Evolutionary conservation across 768 basidiomycete species (phyloP).

Genomic region (Megacollybia marginata): DNA sequence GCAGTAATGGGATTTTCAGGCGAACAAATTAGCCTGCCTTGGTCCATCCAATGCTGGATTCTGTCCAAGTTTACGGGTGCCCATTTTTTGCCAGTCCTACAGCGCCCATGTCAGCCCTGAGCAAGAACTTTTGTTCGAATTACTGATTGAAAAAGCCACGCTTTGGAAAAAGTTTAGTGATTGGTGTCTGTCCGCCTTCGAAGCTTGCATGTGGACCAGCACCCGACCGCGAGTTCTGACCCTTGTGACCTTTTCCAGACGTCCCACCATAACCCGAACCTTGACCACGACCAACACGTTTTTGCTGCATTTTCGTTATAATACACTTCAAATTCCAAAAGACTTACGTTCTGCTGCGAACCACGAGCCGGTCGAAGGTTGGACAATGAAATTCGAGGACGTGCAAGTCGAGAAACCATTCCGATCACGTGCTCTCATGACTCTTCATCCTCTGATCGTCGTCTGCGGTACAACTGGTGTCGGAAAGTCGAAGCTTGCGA

Average conservation of each 20-base stretch:
- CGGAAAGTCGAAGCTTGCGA: constrained; percentile 88
- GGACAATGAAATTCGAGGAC: constrained; percentile 48
- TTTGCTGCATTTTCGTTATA: constrained; percentile 48
- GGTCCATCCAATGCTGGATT: constrained; percentile 87
- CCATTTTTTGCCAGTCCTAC: constrained; percentile 67
- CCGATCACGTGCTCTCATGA: constrained; percentile 17
- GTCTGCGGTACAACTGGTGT: constrained; percentile 95
- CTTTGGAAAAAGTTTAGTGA: constrained; percentile 88
- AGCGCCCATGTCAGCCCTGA: not conserved
- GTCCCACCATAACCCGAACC: constrained; percentile 90
- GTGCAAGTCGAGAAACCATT: constrained; percentile 9
- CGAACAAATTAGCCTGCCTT: constrained; percentile 71
- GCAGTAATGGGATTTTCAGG: constrained; percentile 84
- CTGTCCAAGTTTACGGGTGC: constrained; percentile 83
- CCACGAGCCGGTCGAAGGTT: constrained; percentile 66
- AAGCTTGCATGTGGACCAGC: constrained; percentile 80
- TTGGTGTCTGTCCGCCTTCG: constrained; percentile 95
- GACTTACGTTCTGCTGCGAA: constrained; percentile 57
- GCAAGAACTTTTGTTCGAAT: not conserved
- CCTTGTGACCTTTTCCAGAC: constrained; percentile 90
- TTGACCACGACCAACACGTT: constrained; percentile 92
- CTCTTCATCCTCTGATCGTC: constrained; percentile 62
- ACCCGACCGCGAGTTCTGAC: constrained; percentile 89
- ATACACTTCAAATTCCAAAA: not conserved
- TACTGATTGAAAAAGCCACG: constrained; percentile 91